Conservation (phyloP, 1,284 basidiomycete genomes). For the Neolentinus lepideus region DNA sequence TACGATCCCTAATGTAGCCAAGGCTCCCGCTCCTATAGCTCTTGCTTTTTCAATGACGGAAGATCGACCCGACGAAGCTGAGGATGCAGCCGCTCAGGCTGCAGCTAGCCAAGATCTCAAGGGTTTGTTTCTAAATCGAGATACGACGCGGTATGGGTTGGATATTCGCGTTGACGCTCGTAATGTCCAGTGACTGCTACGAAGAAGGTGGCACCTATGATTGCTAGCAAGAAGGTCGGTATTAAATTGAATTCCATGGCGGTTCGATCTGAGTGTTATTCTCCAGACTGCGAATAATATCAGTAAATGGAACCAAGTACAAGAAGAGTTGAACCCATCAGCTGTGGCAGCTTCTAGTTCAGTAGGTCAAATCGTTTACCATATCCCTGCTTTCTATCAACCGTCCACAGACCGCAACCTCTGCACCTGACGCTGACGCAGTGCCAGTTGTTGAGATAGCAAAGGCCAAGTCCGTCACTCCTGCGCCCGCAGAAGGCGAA, state of each 20-base stretch:
- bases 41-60: constrained; percentile 49
- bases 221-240: constrained; percentile 83
- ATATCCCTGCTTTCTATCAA: background rate
- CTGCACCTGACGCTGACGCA: constrained; percentile 17
- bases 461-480: constrained; percentile 22
- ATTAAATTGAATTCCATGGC: background rate
- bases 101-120: constrained; percentile 39
- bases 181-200: constrained; percentile 41
- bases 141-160: constrained; percentile 8
- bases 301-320: constrained; percentile 91
- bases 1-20: constrained; percentile 9
- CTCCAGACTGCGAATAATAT: constrained; percentile 80
- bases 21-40: constrained; percentile 33
- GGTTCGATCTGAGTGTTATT: background rate
- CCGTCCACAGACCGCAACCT: constrained; percentile 2
- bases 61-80: constrained; percentile 28
- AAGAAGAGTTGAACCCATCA: constrained; percentile 60
- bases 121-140: constrained; percentile 34
- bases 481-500: constrained; percentile 40
- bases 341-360: background rate
- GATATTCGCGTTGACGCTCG: constrained; percentile 19
- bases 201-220: constrained; percentile 77
- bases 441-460: constrained; percentile 3
- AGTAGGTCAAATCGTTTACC: background rate
- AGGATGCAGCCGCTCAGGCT: constrained; percentile 19